Evolutionary conservation across 2,329 filamentous ascomycete species (phyloP), one percentile per base, ranked within the genome.

Genomic region (Fusarium sp.): DNA sequence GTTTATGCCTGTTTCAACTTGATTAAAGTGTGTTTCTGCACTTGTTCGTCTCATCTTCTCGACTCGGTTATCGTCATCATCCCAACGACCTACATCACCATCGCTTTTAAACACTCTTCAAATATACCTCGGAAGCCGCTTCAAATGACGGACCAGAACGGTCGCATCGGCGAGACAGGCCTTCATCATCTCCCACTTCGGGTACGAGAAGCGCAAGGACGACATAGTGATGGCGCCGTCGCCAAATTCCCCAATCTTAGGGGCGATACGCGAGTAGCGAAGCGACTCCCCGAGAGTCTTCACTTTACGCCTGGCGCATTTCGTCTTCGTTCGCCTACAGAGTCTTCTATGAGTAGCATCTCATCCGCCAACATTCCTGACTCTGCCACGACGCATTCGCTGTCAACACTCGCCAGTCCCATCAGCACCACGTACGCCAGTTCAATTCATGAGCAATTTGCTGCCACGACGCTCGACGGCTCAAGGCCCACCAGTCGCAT

Each of bases 321-420:
- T 47, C 80, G 79, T 35, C 76, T 80, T 27, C 80, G 82, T 14
- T 84, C 82, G 1, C 81, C 81, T 0, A 84, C 83, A 0, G 79
- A 80, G 10, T 84, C 82, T 3, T 83, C 83, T 0, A 80, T 82
- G 70, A 84, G 82, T 70, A 83, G 82, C 57, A 76, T 83, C 52
- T 82, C 79, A 8, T 84, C 83, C 2, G 81, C 81, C 5, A 80
- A 82, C 40, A 66, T 83, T 4, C 81, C 81, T 1, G 83, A 84
- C 66, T 84, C 83, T 6, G 83, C 82, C 6, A 84, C 83, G 1
- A 82, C 80, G 0, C 82, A 79, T 42, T 84, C 83, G 2, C 73
- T 79, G 4, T 82, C 81, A 3, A 82, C 80, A 0, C 72, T 83
- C 22, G 80, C 81, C 3, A 83, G 81, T 24, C 82, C 82, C 8